Evolutionary conservation across 2,329 filamentous ascomycete genomes (phyloP), one percentile per base, ranked within the genome.

Genomic region (Zymoseptoria ardabiliae): DNA sequence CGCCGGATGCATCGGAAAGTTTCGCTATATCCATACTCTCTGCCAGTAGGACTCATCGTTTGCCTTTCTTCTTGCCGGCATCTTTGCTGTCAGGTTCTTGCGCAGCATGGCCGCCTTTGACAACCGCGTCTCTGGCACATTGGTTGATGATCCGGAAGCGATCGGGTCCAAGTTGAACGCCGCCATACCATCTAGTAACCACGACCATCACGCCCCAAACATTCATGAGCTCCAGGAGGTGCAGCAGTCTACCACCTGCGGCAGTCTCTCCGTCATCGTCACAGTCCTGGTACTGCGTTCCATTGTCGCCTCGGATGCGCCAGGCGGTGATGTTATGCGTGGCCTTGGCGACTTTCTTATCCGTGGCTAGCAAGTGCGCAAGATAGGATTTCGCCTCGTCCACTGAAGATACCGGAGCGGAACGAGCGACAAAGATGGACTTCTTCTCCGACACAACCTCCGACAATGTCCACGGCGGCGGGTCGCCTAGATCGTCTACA

Each of bases 301-400:
- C 81, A 4, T 77, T 76, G 0, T 75, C 68, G 0, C 83, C 84
- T 28, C 82, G 84, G 57, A 97, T 92, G 10, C 94, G 84, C 90
- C 91, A 97, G 1, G 93, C 93, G 20, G 88, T 92, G 71, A 99
- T 97, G 73, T 97, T 97, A 74, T 99, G 94, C 61, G 93, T 91
- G 4, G 94, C 94, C 53, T 82, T 79, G n/a, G 91, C 87, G 41
- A 91, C 87, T 66, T 89, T 91, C 75, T 89, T 91, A 74, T 97
- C 91, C 8, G 85, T 89, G 4, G 86, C 82, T 7, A 97, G 80
- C 1, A 99, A 81, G 72, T 95, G 86, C 50, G 84, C 79, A 1
- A 97, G 76, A 69, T 84, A 92, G 2, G 77, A 74, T 59, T 85
- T 83, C 2, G 92, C 93, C 73, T 94, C 83, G 0, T 81, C 77